phyloP scores from a whole-genome alignment of 73 alveolate genomes.

The Durusdinium trenchii region DNA sequence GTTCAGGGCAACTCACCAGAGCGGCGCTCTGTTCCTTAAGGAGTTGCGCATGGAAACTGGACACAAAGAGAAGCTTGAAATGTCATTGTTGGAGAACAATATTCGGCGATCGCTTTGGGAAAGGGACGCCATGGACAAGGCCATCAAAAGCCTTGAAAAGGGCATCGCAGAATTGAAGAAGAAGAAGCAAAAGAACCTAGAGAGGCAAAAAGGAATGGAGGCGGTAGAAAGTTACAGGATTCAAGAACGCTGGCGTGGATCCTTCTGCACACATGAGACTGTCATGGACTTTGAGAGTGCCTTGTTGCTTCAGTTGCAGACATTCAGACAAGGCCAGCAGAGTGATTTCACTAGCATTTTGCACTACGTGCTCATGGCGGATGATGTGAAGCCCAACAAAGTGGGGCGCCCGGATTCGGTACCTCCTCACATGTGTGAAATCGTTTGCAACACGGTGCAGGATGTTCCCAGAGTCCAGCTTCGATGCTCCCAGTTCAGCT shows the following conservation, averaged over 20 bases:
- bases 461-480: too few species aligned
- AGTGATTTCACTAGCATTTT: neutral
- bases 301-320: neutral
- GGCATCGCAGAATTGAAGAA: neutral
- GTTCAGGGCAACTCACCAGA: neutral
- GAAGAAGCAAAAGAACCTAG: neutral
- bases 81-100: neutral
- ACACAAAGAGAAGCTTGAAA: neutral
- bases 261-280: neutral
- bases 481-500: too few species aligned
- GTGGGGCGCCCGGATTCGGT: constrained; percentile 81
- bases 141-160: neutral
- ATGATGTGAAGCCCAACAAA: constrained; percentile 79
- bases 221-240: neutral
- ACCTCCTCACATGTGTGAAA: constrained; percentile 77
- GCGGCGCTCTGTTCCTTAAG: neutral
- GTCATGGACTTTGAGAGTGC: neutral
- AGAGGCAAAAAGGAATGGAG: neutral
- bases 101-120: constrained; percentile 42
- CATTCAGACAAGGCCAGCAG: neutral
- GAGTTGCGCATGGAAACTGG: neutral
- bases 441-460: neutral
- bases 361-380: constrained; percentile 18
- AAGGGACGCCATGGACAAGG: neutral
- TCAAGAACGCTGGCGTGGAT: neutral